phyloP scores from a whole-genome alignment of 805 yeast species.

The Ogataea paradorogensis region DNA sequence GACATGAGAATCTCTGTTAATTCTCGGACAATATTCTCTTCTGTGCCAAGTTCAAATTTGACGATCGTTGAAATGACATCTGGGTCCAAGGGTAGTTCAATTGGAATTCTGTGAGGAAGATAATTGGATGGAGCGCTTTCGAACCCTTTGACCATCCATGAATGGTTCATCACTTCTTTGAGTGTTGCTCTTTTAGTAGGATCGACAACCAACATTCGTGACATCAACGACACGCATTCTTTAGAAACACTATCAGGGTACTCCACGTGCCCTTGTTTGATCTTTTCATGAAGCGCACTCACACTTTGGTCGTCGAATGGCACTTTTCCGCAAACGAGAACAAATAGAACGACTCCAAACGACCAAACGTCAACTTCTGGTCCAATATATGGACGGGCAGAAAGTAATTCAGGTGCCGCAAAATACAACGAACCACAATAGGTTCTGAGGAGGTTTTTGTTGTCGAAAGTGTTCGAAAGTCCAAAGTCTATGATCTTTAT shows the following conservation, averaged over 20 bases:
- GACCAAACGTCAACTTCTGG: constrained; percentile 99
- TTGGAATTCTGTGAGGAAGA: constrained; percentile 75
- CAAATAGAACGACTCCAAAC: constrained; percentile 94
- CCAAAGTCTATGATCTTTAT: constrained; percentile 97
- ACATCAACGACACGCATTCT: constrained; percentile 75
- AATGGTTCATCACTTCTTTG: constrained; percentile 77
- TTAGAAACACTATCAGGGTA: constrained; percentile 80
- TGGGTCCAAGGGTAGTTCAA: constrained; percentile 64
- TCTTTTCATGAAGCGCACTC: constrained; percentile 87
- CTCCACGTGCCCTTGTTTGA: constrained; percentile 87
- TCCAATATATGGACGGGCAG: constrained; percentile 89
- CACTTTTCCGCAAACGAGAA: constrained; percentile 93
- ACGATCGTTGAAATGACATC: constrained; percentile 72
- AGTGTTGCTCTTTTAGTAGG: constrained; percentile 78
- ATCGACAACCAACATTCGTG: constrained; percentile 89
- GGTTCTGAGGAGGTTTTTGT: constrained; percentile 72
- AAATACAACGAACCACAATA: constrained; percentile 96
- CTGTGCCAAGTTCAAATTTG: constrained; percentile 73
- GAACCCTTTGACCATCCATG: constrained; percentile 92
- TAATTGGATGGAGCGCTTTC: constrained; percentile 69
- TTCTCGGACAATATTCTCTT: constrained; percentile 52
- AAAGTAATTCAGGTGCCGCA: constrained; percentile 96
- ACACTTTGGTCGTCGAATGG: constrained; percentile 97
- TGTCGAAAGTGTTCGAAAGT: constrained; percentile 79
- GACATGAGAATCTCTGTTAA: constrained; percentile 59